phyloP scores from a whole-genome alignment of 352 stramenopile species.

The Phytophthora foliorum region DNA sequence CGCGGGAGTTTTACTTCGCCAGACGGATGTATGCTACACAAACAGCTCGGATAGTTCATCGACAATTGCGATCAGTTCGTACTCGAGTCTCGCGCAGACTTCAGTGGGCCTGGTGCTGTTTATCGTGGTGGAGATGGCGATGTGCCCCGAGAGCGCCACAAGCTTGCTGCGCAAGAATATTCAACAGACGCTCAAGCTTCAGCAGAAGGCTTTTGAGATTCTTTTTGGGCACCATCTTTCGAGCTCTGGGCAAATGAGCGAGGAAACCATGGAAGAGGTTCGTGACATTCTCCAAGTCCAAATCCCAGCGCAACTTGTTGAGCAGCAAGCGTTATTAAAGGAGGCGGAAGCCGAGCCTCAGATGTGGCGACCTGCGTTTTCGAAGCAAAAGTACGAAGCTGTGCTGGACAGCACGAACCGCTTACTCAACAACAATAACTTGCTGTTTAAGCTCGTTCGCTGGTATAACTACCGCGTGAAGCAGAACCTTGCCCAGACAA shows the following conservation, averaged over 20 bases:
- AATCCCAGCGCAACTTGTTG: conserved; percentile 61
- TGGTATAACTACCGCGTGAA: conserved; percentile 81
- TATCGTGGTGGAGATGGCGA: conserved; percentile 72
- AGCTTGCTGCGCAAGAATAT: conserved; percentile 79
- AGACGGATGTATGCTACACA: conserved; percentile 65
- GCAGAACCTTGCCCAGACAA: conserved; percentile 48
- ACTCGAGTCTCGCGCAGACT: conserved; percentile 83
- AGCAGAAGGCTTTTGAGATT: conserved; percentile 71
- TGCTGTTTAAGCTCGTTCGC: conserved; percentile 83
- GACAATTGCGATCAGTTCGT: conserved; percentile 73
- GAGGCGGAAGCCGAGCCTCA: conserved; percentile 74
- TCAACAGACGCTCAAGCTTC: conserved; percentile 71
- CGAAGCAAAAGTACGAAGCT: conserved; percentile 75
- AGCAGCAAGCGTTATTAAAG: conserved; percentile 66
- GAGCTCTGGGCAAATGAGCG: conserved; percentile 56
- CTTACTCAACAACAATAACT: conserved; percentile 86
- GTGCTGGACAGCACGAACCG: conserved; percentile 71
- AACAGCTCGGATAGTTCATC: conserved; percentile 51
- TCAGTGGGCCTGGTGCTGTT: conserved; percentile 85
- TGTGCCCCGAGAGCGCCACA: conserved; percentile 77
- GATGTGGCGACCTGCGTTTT: conserved; percentile 80
- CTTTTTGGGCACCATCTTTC: conserved; percentile 81
- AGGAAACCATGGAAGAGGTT: conserved; percentile 67
- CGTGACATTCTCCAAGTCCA: conserved; percentile 66
- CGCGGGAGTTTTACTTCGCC: conserved; percentile 66